phyloP scores from a whole-genome alignment of 495 filamentous ascomycete species.

The Chaetomium cochliodes region DNA sequence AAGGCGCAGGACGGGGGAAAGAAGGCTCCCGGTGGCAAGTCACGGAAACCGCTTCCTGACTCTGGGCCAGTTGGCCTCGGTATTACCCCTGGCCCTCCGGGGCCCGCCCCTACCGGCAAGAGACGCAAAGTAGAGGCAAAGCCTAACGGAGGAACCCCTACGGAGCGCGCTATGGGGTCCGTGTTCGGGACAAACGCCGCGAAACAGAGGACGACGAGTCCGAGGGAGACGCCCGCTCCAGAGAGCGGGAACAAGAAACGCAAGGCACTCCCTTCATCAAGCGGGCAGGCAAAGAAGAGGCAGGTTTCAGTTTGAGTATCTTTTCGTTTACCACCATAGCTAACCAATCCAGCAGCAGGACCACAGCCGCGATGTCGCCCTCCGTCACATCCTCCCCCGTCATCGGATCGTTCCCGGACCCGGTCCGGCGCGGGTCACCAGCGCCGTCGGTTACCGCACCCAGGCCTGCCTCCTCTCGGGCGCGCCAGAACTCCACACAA shows the following conservation, averaged over 20 bases:
- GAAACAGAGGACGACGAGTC: conserved; percentile 56
- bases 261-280: conserved; percentile 62
- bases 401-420: conserved; percentile 58
- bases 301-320: conserved; percentile 38
- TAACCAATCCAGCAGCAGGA: conserved; percentile 30
- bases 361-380: conserved; percentile 58
- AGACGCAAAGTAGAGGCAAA: conserved; percentile 71
- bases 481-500: conserved; percentile 65
- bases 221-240: conserved; percentile 59
- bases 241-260: conserved; percentile 64
- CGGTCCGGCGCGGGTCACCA: conserved; percentile 47
- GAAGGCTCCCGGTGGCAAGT: conserved; percentile 59
- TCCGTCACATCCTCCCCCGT: conserved; percentile 71
- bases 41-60: conserved; percentile 62
- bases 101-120: conserved; percentile 57
- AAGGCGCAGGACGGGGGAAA: conserved; percentile 52
- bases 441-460: conserved; percentile 39
- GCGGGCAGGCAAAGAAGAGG: conserved; percentile 69
- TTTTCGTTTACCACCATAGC: neutral
- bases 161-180: conserved; percentile 71
- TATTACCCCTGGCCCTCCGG: conserved; percentile 46
- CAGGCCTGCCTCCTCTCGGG: conserved; percentile 64
- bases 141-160: conserved; percentile 53
- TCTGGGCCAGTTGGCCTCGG: conserved; percentile 52
- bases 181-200: conserved; percentile 50